Evolutionary conservation across 164 flowering plant genomes (phyloP), one percentile per base, ranked within the genome.

Genomic region (Platanus orientalis): DNA sequence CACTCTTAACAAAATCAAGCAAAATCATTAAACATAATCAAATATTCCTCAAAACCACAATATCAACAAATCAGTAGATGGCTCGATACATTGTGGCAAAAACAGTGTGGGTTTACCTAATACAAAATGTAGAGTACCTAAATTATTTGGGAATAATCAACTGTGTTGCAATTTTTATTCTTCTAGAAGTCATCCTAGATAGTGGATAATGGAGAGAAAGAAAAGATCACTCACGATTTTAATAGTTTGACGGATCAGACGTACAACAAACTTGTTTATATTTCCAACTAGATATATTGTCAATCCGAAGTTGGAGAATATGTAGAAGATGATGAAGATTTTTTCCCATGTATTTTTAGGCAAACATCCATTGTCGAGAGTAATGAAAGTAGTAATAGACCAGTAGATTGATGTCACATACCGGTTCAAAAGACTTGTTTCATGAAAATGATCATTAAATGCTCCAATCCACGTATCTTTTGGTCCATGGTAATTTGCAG

Each of bases 211-310:
- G 50, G 19, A 52, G 53, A 17, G 6, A 12, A 30, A 24, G 49
- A 28, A 39, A 55, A 64, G 52, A n/a, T n/a, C 28, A 76, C 97
- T 83, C 63, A 95, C 99, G 72, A 86, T 92, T 80, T 63, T 75
- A 68, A 97, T 74, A 32, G 99, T 95, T 60, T 86, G 81, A 60
- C 90, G 86, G 11, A 92, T 95, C 2, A 88, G 92, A 67, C 88
- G 97, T 68, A 92, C 99, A 28, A 95, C 97, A 77, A 95, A 75
- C 75, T 89, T 92, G 73, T 97, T 95, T 97, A 94, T 91, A 73
- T 94, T 94, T 39, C 99, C 99, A 49, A 91, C 89, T 71, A 94
- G 60, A 64, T 94, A 94, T 32, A 97, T 81, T 0, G 92, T 91
- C 75, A 94, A 75, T 24, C 99, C 99, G 29, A 94, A 84, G 73